Conservation (phyloP, 192 early-diverging fungal species). For the Coemansia sp. region DNA sequence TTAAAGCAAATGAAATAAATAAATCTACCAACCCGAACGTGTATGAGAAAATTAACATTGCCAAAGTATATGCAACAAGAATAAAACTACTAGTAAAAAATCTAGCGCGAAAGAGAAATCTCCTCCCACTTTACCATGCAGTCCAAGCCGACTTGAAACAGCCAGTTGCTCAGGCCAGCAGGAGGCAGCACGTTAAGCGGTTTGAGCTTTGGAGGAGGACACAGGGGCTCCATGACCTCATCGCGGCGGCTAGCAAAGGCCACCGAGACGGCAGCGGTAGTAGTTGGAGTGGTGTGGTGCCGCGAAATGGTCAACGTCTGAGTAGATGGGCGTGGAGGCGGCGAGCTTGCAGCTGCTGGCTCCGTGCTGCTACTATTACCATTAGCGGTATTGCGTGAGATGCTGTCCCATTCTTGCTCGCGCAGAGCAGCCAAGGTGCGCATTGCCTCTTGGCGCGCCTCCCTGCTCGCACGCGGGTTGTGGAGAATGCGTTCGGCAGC, state of each 20-base stretch:
- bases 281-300: neutral
- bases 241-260: conserved; percentile 6
- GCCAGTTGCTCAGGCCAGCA: conserved; percentile 41
- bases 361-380: neutral
- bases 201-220: conserved; percentile 3
- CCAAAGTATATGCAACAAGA: too few species aligned
- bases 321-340: conserved; percentile 15
- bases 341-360: neutral
- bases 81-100: neutral
- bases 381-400: neutral
- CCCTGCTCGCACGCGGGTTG: conserved; percentile 1
- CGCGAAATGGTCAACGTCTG: conserved; percentile 3
- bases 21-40: too few species aligned
- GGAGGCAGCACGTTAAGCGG: conserved; percentile 3
- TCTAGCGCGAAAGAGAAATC: conserved; percentile 31
- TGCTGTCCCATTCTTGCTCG: conserved; percentile 10
- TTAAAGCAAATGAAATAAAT: too few species aligned
- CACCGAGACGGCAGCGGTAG: neutral
- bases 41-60: too few species aligned
- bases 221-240: conserved; percentile 38
- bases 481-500: conserved; percentile 9
- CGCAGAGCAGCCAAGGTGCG: conserved; percentile 3
- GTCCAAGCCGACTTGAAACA: conserved; percentile 43
- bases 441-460: conserved; percentile 12
- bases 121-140: conserved; percentile 48